These are phyloP conservation scores for Talaromyces sp. DNA, from an alignment of 2,329 filamentous ascomycete species.

Conservation along the genomic window DNA sequence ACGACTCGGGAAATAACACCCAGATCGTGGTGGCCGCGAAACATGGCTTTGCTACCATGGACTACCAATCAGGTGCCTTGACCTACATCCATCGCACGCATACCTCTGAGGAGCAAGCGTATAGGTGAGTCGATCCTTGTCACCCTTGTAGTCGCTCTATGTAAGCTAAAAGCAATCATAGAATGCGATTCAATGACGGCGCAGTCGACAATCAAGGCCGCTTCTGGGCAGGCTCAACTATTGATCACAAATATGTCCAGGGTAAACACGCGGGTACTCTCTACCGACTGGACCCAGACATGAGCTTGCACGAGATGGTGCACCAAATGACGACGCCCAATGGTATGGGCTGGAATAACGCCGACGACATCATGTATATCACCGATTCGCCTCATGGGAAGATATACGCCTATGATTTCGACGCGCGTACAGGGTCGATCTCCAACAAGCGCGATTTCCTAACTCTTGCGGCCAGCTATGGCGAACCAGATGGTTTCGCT, in stretches of 20 bases:
- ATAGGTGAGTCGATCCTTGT: constrained; percentile 36
- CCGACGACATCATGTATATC: constrained; percentile 72
- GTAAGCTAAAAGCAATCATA: constrained; percentile 23
- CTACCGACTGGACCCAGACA: constrained; percentile 65
- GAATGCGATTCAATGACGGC: constrained; percentile 70
- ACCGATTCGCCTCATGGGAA: constrained; percentile 70
- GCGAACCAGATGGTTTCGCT: constrained; percentile 75
- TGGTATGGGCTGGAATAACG: constrained; percentile 73
- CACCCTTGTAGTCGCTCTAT: neutral
- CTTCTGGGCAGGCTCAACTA: constrained; percentile 86
- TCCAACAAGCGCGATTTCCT: constrained; percentile 70
- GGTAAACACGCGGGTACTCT: constrained; percentile 59
- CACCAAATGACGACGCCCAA: constrained; percentile 74
- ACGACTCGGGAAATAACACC: constrained; percentile 43
- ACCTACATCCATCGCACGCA: constrained; percentile 57
- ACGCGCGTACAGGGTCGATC: constrained; percentile 59
- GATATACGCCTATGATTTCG: constrained; percentile 73
- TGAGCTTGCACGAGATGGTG: constrained; percentile 58
- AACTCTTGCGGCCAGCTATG: constrained; percentile 57
- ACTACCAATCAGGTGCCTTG: constrained; percentile 57
- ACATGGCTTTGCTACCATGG: constrained; percentile 72
- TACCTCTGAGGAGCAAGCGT: constrained; percentile 48
- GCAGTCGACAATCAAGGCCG: constrained; percentile 73
- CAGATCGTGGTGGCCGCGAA: constrained; percentile 77
- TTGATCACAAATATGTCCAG: constrained; percentile 65